phyloP scores from a whole-genome alignment of 2,329 filamentous ascomycete genomes.

The Pseudogymnoascus sp. region DNA sequence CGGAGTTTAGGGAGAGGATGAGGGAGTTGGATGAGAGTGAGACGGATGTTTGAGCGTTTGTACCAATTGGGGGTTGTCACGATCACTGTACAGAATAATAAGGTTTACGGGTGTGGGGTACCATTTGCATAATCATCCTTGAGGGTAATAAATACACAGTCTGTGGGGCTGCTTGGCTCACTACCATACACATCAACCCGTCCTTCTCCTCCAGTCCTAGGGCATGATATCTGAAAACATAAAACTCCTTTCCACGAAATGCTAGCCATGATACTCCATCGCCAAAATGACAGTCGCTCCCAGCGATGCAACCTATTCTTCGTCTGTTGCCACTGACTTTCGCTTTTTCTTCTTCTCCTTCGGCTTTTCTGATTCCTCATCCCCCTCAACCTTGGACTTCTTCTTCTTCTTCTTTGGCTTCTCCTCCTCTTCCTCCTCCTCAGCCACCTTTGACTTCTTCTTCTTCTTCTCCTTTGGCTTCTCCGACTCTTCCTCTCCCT shows the following conservation, averaged over 20 bases:
- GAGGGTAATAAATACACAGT: neutral
- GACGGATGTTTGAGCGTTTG: neutral
- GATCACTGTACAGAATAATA: neutral
- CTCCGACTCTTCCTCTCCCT: constrained; percentile 18
- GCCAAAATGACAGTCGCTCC: constrained; percentile 9
- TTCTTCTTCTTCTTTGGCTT: constrained; percentile 44
- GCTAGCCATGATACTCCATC: constrained; percentile 9
- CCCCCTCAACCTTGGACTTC: constrained; percentile 20
- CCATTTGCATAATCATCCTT: neutral
- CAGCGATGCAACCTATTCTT: constrained; percentile 17
- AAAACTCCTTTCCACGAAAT: constrained; percentile 5
- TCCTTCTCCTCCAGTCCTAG: neutral
- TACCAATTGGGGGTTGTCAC: neutral
- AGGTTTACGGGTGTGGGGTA: neutral
- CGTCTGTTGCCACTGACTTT: constrained; percentile 17
- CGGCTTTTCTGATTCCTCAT: constrained; percentile 14
- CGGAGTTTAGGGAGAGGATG: constrained; percentile 29
- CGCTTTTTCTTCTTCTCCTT: constrained; percentile 11
- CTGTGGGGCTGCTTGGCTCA: neutral
- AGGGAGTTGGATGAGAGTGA: constrained; percentile 12
- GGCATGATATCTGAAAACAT: constrained; percentile 10
- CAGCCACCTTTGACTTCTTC: constrained; percentile 1
- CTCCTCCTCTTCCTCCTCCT: constrained; percentile 29
- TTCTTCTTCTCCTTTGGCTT: constrained; percentile 15
- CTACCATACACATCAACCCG: neutral